Conservation (phyloP, 371 early-diverging fungal genomes). For the Phascolomyces articulosus region DNA sequence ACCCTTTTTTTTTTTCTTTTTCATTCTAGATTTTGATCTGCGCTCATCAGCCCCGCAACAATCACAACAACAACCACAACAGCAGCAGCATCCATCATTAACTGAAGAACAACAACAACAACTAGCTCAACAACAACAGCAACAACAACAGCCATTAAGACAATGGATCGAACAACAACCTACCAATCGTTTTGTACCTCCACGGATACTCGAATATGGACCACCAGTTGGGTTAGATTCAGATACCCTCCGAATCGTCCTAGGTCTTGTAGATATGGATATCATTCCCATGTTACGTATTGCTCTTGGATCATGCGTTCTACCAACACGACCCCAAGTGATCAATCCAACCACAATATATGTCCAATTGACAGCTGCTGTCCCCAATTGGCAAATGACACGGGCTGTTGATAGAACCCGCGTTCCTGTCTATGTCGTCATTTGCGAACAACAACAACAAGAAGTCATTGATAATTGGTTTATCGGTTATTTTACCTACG, state of each 20-base stretch:
- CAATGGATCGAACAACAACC: slow-evolving; percentile 20
- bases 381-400: slow-evolving; percentile 27
- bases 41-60: slow-evolving; percentile 17
- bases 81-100: slow-evolving; percentile 4
- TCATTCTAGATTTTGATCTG: slow-evolving; percentile 17
- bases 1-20: too few species aligned
- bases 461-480: slow-evolving; percentile 30
- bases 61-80: slow-evolving; percentile 10
- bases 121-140: slow-evolving; percentile 13
- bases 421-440: slow-evolving; percentile 25
- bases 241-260: slow-evolving; percentile 22
- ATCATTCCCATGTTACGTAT: slow-evolving; percentile 18
- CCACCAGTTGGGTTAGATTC: slow-evolving; percentile 24
- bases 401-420: slow-evolving; percentile 20
- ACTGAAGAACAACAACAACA: slow-evolving; percentile 7
- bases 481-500: slow-evolving; percentile 27
- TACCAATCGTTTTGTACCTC: slow-evolving; percentile 20
- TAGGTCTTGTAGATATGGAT: slow-evolving; percentile 14
- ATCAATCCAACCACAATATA: slow-evolving; percentile 19
- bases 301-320: slow-evolving; percentile 25
- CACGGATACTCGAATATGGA: slow-evolving; percentile 21
- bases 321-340: slow-evolving; percentile 15
- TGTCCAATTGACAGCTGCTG: slow-evolving; percentile 15
- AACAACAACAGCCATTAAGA: slow-evolving; percentile 3
- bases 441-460: slow-evolving; percentile 12